Evolutionary conservation across 495 filamentous ascomycete species (phyloP).

Genomic region (Barbatosphaeria neglecta): DNA sequence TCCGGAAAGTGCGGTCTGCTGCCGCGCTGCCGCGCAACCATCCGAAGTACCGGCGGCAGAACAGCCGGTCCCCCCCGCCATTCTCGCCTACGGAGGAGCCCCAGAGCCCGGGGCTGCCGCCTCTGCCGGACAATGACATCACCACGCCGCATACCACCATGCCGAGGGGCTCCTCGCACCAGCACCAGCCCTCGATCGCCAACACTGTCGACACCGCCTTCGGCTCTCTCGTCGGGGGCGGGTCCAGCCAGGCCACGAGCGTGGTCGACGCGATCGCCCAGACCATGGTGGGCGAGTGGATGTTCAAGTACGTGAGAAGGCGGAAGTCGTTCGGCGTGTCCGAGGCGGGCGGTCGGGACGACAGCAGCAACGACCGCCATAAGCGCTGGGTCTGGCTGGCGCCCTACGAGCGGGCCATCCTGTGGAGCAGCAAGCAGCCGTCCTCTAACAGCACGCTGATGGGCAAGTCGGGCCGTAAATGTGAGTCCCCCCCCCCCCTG

Average conservation of each 20-base stretch:
- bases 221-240: constrained; percentile 37
- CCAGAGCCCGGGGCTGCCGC: constrained; percentile 62
- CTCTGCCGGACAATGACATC: constrained; percentile 62
- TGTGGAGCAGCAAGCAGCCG: constrained; percentile 98
- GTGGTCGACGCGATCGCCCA: constrained; percentile 98
- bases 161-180: constrained; percentile 29
- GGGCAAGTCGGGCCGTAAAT: constrained; percentile 90
- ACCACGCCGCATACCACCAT: constrained; percentile 40
- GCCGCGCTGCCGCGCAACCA: constrained; percentile 49
- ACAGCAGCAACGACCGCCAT: constrained; percentile 59
- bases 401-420: constrained; percentile 86
- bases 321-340: constrained; percentile 82
- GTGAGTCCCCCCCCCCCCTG: constrained; percentile 44
- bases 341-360: constrained; percentile 46
- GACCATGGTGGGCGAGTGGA: constrained; percentile 99
- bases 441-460: constrained; percentile 75
- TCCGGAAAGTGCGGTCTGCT: constrained; percentile 79
- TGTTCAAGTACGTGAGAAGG: constrained; percentile 95
- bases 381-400: constrained; percentile 98
- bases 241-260: constrained; percentile 54
- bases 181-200: constrained; percentile 41
- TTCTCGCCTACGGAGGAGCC: constrained; percentile 50
- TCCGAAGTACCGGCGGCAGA: constrained; percentile 29
- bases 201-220: constrained; percentile 37
- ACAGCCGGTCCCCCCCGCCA: constrained; percentile 53